These are phyloP conservation scores for Pichia kudriavzevii DNA, from an alignment of 1,139 yeast species.

Conservation along the genomic window DNA sequence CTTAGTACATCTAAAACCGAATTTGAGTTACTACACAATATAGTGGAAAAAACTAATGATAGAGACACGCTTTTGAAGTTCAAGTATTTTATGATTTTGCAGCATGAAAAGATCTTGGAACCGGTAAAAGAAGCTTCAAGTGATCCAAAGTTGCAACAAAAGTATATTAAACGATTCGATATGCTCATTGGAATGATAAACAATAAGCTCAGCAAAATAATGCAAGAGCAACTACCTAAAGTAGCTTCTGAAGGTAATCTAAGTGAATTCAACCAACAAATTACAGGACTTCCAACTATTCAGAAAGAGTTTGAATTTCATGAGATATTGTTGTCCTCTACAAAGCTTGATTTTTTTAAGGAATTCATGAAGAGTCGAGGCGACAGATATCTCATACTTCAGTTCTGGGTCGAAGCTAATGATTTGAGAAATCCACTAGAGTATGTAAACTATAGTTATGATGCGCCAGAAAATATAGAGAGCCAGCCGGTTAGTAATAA, in stretches of 20 bases:
- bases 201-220: not conserved
- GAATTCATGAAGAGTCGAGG: slow-evolving; percentile 47
- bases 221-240: not conserved
- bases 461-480: no score
- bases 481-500: not conserved
- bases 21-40: slow-evolving; percentile 3
- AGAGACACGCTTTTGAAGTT: slow-evolving; percentile 35
- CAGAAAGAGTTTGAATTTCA: slow-evolving; percentile 21
- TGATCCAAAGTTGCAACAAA: slow-evolving; percentile 6
- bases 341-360: slow-evolving; percentile 43
- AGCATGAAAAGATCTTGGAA: slow-evolving; percentile 2
- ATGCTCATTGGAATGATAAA: slow-evolving; percentile 3
- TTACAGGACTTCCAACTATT: not conserved
- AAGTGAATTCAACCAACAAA: not conserved
- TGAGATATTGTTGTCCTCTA: slow-evolving; percentile 39
- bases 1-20: no score
- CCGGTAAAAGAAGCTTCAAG: slow-evolving; percentile 1
- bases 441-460: slow-evolving; percentile 15
- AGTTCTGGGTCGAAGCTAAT: slow-evolving; percentile 64
- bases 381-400: slow-evolving; percentile 37
- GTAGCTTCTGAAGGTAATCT: not conserved
- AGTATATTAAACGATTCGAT: slow-evolving; percentile 6
- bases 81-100: slow-evolving; percentile 35
- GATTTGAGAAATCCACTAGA: slow-evolving; percentile 67
- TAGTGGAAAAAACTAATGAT: slow-evolving; percentile 3